phyloP scores from a whole-genome alignment of 495 filamentous ascomycete species.

The Rhypophila decipiens region DNA sequence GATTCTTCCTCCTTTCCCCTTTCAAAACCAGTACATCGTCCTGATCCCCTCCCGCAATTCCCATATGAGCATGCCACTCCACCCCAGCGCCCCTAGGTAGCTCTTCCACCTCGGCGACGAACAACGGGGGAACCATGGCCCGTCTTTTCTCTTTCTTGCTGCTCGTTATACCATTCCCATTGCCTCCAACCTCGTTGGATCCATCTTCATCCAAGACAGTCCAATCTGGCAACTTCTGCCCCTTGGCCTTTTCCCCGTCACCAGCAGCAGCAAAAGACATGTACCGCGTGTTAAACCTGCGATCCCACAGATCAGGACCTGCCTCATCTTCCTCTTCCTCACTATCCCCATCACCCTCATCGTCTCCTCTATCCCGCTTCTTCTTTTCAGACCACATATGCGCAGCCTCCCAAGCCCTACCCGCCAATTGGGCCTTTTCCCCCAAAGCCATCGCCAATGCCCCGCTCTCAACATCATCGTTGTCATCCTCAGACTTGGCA shows the following conservation, averaged over 20 bases:
- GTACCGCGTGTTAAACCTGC: slow-evolving; percentile 45
- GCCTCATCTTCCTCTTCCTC: slow-evolving; percentile 35
- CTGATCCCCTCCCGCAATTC: slow-evolving; percentile 10
- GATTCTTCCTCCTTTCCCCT: background rate
- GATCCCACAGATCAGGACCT: slow-evolving; percentile 68
- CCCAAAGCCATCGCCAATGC: no score
- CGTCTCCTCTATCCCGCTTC: slow-evolving; percentile 15
- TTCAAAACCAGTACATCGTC: background rate
- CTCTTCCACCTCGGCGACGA: slow-evolving; percentile 55
- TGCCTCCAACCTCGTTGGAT: background rate
- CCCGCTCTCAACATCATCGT: no score
- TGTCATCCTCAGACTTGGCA: slow-evolving; percentile 3
- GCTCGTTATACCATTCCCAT: no score
- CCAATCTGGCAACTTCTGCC: slow-evolving; percentile 28
- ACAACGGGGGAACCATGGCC: slow-evolving; percentile 50
- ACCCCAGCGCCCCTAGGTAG: slow-evolving; percentile 22
- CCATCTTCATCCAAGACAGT: slow-evolving; percentile 19
- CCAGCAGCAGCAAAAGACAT: slow-evolving; percentile 17
- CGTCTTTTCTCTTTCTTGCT: background rate
- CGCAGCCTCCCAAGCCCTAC: slow-evolving; percentile 28
- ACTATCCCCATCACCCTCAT: slow-evolving; percentile 14
- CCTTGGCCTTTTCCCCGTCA: slow-evolving; percentile 8
- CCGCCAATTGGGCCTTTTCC: slow-evolving; percentile 17
- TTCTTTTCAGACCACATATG: slow-evolving; percentile 19
- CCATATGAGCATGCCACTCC: slow-evolving; percentile 29